Conservation (phyloP, 208 protist species). For the Trypanosoma mega region DNA sequence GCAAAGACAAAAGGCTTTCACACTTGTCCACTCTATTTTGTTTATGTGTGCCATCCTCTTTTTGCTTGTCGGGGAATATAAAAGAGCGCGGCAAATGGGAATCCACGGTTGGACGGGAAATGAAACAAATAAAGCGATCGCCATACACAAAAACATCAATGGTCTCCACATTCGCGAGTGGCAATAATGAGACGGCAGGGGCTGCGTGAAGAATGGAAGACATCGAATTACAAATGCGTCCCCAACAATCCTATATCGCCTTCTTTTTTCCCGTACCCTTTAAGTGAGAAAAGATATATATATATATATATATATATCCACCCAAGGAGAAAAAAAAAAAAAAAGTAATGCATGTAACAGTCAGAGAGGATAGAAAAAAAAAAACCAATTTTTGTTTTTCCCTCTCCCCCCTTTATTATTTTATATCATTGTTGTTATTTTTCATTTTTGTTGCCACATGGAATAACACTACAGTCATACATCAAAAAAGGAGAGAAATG, state of each 20-base stretch:
- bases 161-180: too few relatives aligned
- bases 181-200: too few relatives aligned
- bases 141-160: slow-evolving; percentile 19
- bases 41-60: too few relatives aligned
- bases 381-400: not conserved
- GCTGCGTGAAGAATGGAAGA: too few relatives aligned
- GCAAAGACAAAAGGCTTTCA: too few relatives aligned
- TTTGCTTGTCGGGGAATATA: too few relatives aligned
- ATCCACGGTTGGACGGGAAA: not conserved
- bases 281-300: too few relatives aligned
- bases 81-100: too few relatives aligned
- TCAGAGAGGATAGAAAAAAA: not conserved
- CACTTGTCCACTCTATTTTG: too few relatives aligned
- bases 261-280: too few relatives aligned
- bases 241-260: too few relatives aligned
- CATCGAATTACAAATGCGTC: too few relatives aligned
- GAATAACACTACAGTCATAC: not conserved
- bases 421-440: not conserved
- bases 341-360: not conserved
- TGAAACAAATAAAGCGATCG: slow-evolving; percentile 12
- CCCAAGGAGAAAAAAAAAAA: slow-evolving; percentile 17
- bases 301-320: slow-evolving; percentile 1
- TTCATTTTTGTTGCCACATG: not conserved
- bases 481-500: slow-evolving; percentile 22
- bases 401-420: slow-evolving; percentile 1